Percentiles rank a stretch among this genome's conserved stretches.
Evolutionary conservation across 2,329 filamentous ascomycete genomes (phyloP).

Genomic region (Ophiostoma quercus): DNA sequence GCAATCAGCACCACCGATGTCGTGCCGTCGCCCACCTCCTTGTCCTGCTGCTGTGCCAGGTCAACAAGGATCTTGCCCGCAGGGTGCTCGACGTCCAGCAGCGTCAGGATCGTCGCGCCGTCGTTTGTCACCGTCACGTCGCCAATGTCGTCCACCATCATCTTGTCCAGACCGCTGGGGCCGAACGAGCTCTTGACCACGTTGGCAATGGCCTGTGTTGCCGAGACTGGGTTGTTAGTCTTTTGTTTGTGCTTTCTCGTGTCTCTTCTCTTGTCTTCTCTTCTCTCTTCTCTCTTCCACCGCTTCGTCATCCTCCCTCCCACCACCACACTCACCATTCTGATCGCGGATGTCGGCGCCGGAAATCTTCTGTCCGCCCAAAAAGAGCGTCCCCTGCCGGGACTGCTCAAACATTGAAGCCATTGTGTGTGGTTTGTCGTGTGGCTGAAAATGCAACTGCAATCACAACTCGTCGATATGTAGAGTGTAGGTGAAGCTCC

Average conservation of each 20-base stretch:
- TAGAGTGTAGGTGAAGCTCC: conserved; percentile 16
- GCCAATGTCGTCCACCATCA: conserved; percentile 98
- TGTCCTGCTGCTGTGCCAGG: conserved; percentile 95
- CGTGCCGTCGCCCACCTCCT: conserved; percentile 96
- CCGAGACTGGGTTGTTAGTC: conserved; percentile 59
- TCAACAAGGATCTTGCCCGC: conserved; percentile 98
- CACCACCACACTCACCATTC: conserved; percentile 57
- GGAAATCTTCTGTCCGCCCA: conserved; percentile 95
- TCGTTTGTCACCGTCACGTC: conserved; percentile 99
- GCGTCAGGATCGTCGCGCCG: conserved; percentile 89
- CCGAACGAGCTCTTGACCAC: conserved; percentile 99
- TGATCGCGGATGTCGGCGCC: conserved; percentile 95
- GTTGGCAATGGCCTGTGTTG: conserved; percentile 96
- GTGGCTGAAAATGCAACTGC: not conserved
- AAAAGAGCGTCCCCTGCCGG: conserved; percentile 91
- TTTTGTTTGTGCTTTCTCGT: not conserved
- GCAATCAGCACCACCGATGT: conserved; percentile 97
- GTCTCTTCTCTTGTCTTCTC: not conserved
- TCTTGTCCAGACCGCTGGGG: conserved; percentile 95
- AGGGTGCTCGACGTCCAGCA: conserved; percentile 95
- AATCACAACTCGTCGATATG: not conserved
- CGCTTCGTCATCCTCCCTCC: too few species aligned
- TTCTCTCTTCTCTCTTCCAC: not conserved
- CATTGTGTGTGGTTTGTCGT: conserved; percentile 50
- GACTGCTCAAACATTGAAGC: conserved; percentile 94